A percentile compares a stretch with the other conserved stretches of the same genome.
phyloP scores from a whole-genome alignment of 2,329 filamentous ascomycete species.

The Ophiostoma sp. region DNA sequence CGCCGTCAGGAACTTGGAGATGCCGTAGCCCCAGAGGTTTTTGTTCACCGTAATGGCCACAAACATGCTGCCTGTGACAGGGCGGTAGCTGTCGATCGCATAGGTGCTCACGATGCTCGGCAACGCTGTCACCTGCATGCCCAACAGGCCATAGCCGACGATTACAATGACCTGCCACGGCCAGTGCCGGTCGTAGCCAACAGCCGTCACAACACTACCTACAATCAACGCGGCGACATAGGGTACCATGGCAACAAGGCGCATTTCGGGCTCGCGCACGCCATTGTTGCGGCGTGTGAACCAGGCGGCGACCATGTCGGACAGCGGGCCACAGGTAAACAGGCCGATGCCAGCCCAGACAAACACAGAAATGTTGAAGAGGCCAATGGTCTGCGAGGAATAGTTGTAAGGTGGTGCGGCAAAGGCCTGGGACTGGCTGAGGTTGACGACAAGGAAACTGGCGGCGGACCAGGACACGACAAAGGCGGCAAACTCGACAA shows the following conservation, averaged over 20 bases:
- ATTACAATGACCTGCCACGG: slow-evolving; percentile 45
- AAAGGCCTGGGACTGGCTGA: slow-evolving; percentile 48
- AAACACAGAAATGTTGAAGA: slow-evolving; percentile 45
- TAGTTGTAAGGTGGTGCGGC: slow-evolving; percentile 41
- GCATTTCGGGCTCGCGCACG: slow-evolving; percentile 45
- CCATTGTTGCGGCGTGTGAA: slow-evolving; percentile 41
- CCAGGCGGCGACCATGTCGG: slow-evolving; percentile 40
- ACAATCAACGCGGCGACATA: slow-evolving; percentile 43
- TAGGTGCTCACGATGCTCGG: slow-evolving; percentile 55
- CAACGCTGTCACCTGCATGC: slow-evolving; percentile 41
- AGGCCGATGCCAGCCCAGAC: slow-evolving; percentile 40
- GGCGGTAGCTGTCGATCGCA: slow-evolving; percentile 60
- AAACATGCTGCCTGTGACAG: slow-evolving; percentile 46
- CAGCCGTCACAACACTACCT: slow-evolving; percentile 40
- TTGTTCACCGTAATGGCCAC: slow-evolving; percentile 31
- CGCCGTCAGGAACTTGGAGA: slow-evolving; percentile 31
- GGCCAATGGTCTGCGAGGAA: slow-evolving; percentile 39
- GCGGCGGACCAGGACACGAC: slow-evolving; percentile 47
- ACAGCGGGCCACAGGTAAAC: slow-evolving; percentile 39
- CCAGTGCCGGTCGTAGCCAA: slow-evolving; percentile 46
- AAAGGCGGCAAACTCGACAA: slow-evolving; percentile 57
- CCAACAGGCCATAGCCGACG: slow-evolving; percentile 40
- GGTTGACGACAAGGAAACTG: slow-evolving; percentile 50
- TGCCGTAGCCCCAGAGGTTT: slow-evolving; percentile 32
- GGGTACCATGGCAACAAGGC: slow-evolving; percentile 41